Evolutionary conservation across 2,329 filamentous ascomycete genomes (phyloP).

Genomic region (Pestalotiopsis sp.): DNA sequence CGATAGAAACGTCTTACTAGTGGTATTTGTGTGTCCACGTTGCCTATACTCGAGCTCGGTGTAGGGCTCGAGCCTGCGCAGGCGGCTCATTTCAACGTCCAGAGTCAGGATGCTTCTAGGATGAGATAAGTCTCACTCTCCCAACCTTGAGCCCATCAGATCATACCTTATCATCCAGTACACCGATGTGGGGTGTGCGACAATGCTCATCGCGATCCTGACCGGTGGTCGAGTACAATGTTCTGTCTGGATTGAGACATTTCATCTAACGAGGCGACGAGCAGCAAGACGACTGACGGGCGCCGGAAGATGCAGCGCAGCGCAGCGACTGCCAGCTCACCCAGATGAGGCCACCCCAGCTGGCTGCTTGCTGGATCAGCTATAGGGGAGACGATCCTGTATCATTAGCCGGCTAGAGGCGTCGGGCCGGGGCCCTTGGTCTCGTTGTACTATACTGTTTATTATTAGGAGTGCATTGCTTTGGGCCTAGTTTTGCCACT

Average conservation of each 20-base stretch:
- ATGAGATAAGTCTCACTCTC: constrained; percentile 4
- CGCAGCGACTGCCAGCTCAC: neutral
- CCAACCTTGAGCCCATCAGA: constrained; percentile 2
- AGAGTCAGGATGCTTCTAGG: neutral
- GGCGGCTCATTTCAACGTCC: neutral
- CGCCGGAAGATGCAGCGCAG: neutral
- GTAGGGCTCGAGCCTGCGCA: neutral
- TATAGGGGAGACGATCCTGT: neutral
- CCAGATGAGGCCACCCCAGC: neutral
- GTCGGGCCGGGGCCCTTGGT: neutral
- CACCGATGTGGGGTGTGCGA: neutral
- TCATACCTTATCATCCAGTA: constrained; percentile 6
- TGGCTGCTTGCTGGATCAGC: no score
- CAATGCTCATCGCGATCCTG: neutral
- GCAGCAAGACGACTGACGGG: neutral
- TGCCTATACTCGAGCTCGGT: neutral
- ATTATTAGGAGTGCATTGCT: no score
- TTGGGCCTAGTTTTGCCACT: no score
- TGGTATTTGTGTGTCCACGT: neutral
- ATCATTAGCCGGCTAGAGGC: neutral
- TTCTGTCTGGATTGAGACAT: neutral
- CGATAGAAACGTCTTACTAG: neutral
- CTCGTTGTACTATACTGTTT: neutral
- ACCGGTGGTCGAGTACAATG: neutral
- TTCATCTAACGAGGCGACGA: neutral